phyloP scores from a whole-genome alignment of 2,329 filamentous ascomycete species.

The Penicillium glabrum region DNA sequence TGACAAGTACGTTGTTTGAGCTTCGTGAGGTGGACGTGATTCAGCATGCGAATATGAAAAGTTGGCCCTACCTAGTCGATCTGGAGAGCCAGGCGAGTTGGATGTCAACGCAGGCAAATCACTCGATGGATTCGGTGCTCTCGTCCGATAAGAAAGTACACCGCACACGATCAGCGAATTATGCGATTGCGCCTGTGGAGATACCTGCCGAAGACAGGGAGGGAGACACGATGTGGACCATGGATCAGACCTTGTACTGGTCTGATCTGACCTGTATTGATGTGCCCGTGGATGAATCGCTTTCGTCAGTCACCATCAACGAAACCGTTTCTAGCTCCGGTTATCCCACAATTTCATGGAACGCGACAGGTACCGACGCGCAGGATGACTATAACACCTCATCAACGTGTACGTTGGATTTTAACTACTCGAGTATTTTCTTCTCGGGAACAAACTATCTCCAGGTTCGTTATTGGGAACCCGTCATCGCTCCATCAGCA shows the following conservation, averaged over 20 bases:
- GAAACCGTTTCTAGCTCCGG: constrained; percentile 4
- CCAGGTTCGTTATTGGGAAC: constrained; percentile 38
- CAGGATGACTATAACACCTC: constrained; percentile 10
- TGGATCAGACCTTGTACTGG: constrained; percentile 37
- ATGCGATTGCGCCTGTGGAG: constrained; percentile 33
- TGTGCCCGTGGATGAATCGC: constrained; percentile 15
- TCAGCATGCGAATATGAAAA: constrained; percentile 22
- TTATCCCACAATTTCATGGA: constrained; percentile 26
- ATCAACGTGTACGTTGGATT: constrained; percentile 25
- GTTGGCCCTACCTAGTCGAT: constrained; percentile 30
- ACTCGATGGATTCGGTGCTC: constrained; percentile 21
- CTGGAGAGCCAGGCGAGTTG: constrained; percentile 29
- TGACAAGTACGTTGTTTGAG: constrained; percentile 34
- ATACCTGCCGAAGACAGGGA: constrained; percentile 23
- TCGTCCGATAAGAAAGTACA: constrained; percentile 17
- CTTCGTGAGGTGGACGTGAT: constrained; percentile 28
- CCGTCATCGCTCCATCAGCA: constrained; percentile 18
- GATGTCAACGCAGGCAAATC: constrained; percentile 31
- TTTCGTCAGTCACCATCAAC: constrained; percentile 24
- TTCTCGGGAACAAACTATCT: constrained; percentile 30
- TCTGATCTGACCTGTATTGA: constrained; percentile 25
- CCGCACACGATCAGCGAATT: constrained; percentile 28
- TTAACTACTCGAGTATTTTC: constrained; percentile 30
- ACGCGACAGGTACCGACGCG: constrained; percentile 26
- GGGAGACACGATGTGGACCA: constrained; percentile 29